A percentile compares a stretch with the other conserved stretches of the same genome.
phyloP scores from a whole-genome alignment of 2,329 filamentous ascomycete genomes.

The Pyrenophora graminea region DNA sequence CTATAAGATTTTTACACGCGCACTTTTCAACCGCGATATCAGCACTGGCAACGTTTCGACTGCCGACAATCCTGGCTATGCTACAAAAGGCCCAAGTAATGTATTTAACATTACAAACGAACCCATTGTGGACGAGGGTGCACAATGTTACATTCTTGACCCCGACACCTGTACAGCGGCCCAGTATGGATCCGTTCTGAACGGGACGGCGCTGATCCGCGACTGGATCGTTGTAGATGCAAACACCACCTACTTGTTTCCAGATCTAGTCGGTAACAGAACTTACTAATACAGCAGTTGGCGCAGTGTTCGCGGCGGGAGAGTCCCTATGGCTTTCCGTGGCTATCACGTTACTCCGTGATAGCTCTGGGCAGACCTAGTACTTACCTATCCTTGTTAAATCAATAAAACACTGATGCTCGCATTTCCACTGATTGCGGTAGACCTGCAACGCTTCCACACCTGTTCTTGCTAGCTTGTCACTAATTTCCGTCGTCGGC shows the following conservation, averaged over 20 bases:
- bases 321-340: too few species aligned
- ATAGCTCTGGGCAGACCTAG: too few species aligned
- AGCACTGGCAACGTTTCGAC: constrained; percentile 57
- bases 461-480: too few species aligned
- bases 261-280: constrained; percentile 26
- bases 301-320: too few species aligned
- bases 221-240: constrained; percentile 44
- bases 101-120: constrained; percentile 54
- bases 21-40: constrained; percentile 57
- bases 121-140: constrained; percentile 46
- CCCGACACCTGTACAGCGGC: constrained; percentile 35
- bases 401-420: too few species aligned
- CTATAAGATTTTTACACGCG: constrained; percentile 58
- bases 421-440: too few species aligned
- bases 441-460: too few species aligned
- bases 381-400: too few species aligned
- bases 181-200: constrained; percentile 40
- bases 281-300: constrained; percentile 14
- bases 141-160: constrained; percentile 43
- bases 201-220: constrained; percentile 36
- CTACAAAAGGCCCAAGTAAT: constrained; percentile 41
- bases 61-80: constrained; percentile 46
- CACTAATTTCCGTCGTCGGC: too few species aligned
- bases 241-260: constrained; percentile 39
- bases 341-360: too few species aligned